Percentiles rank a stretch among this genome's conserved stretches.
These are phyloP conservation scores for Candida koratica DNA, from an alignment of 805 yeast genomes.

Conservation along the genomic window DNA sequence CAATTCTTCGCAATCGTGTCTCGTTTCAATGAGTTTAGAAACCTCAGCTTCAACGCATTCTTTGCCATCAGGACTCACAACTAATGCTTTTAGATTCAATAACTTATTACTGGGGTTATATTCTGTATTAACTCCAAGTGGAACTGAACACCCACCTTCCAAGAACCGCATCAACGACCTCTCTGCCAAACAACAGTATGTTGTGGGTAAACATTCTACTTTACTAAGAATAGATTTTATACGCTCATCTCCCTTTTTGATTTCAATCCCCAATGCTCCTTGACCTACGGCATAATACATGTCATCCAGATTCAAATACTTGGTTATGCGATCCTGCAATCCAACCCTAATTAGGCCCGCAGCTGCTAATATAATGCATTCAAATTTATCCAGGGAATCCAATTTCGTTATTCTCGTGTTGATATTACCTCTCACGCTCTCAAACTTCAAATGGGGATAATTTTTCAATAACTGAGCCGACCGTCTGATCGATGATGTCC, in stretches of 20 bases:
- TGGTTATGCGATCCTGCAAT: conserved; percentile 71
- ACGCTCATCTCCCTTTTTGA: conserved; percentile 61
- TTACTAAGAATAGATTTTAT: conserved; percentile 57
- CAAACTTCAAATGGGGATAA: conserved; percentile 73
- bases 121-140: conserved; percentile 80
- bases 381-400: conserved; percentile 54
- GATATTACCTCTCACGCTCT: conserved; percentile 75
- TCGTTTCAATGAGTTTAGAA: conserved; percentile 34
- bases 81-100: conserved; percentile 63
- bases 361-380: conserved; percentile 82
- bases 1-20: conserved; percentile 61
- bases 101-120: conserved; percentile 42
- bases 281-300: conserved; percentile 99
- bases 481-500: conserved; percentile 91
- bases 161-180: conserved; percentile 79
- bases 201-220: conserved; percentile 62
- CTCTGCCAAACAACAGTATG: conserved; percentile 81
- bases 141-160: conserved; percentile 98
- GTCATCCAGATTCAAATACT: conserved; percentile 63
- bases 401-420: conserved; percentile 79
- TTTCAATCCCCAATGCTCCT: conserved; percentile 94
- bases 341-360: conserved; percentile 84
- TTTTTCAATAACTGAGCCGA: conserved; percentile 82
- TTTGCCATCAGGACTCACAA: conserved; percentile 81
- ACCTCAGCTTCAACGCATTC: conserved; percentile 58